Conservation (phyloP, 1,284 basidiomycete species). For the Cryptococcus floricola region DNA sequence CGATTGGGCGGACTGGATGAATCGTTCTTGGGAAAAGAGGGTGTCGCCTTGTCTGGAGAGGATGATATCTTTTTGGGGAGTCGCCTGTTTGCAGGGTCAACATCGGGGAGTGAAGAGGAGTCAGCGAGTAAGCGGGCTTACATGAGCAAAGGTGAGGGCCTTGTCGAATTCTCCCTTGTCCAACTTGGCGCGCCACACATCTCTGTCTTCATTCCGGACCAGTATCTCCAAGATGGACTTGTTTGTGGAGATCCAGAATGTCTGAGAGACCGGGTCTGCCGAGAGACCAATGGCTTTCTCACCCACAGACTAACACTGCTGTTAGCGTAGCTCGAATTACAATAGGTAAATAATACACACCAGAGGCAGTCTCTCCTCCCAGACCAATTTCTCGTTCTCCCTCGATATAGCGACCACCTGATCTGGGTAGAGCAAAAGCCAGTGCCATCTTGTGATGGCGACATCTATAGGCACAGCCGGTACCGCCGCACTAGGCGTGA, state of each 20-base stretch:
- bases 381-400: slow-evolving; percentile 75
- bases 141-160: slow-evolving; percentile 78
- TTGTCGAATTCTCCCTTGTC: slow-evolving; percentile 70
- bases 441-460: slow-evolving; percentile 86
- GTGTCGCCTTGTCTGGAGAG: slow-evolving; percentile 78
- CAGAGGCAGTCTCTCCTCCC: slow-evolving; percentile 76
- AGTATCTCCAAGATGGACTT: slow-evolving; percentile 85
- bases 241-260: slow-evolving; percentile 93
- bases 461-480: slow-evolving; percentile 62
- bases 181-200: slow-evolving; percentile 91
- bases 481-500: slow-evolving; percentile 25
- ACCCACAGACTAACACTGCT: slow-evolving; percentile 58
- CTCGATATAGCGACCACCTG: slow-evolving; percentile 72
- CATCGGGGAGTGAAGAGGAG: neutral
- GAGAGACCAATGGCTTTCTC: slow-evolving; percentile 70
- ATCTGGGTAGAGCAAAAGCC: slow-evolving; percentile 79
- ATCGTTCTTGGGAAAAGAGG: slow-evolving; percentile 76
- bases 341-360: slow-evolving; percentile 52
- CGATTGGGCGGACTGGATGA: slow-evolving; percentile 84
- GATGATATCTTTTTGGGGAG: slow-evolving; percentile 77
- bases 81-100: slow-evolving; percentile 55
- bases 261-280: slow-evolving; percentile 78
- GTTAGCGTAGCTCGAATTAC: neutral
- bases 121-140: slow-evolving; percentile 35
- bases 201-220: slow-evolving; percentile 80